Evolutionary conservation across 2,329 filamentous ascomycete genomes (phyloP).

Genomic region (Aspergillus caelatus): DNA sequence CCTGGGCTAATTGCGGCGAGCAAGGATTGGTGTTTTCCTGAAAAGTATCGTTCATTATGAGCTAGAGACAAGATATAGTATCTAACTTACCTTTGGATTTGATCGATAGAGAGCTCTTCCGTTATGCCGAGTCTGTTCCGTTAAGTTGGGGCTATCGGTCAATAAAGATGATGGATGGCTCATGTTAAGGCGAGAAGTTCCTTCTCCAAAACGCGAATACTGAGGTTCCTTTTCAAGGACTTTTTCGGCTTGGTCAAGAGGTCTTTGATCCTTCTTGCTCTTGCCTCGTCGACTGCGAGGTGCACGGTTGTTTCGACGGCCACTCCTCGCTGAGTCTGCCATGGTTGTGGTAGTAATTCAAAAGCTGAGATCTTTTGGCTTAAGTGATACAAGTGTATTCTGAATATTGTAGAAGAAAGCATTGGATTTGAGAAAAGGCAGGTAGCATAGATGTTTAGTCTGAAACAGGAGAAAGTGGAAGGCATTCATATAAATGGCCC

Average conservation of each 20-base stretch:
- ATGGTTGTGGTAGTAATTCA: background rate
- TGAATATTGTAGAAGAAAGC: background rate
- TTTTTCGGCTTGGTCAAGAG: background rate
- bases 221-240: background rate
- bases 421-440: background rate
- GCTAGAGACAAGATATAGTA: background rate
- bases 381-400: background rate
- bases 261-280: background rate
- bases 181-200: background rate
- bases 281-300: background rate
- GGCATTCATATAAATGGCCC: background rate
- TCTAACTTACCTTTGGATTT: background rate
- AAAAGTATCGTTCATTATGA: background rate
- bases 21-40: background rate
- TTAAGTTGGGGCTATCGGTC: background rate
- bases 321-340: background rate
- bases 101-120: background rate
- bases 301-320: background rate
- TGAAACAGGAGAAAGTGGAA: background rate
- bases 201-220: background rate
- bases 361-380: background rate
- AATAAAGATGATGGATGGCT: background rate
- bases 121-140: background rate
- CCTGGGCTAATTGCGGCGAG: background rate
- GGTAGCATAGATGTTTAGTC: background rate